Evolutionary conservation across 768 basidiomycete genomes (phyloP), one percentile per base, ranked within the genome.

Genomic region (Chalciporus sphaerocephalus): DNA sequence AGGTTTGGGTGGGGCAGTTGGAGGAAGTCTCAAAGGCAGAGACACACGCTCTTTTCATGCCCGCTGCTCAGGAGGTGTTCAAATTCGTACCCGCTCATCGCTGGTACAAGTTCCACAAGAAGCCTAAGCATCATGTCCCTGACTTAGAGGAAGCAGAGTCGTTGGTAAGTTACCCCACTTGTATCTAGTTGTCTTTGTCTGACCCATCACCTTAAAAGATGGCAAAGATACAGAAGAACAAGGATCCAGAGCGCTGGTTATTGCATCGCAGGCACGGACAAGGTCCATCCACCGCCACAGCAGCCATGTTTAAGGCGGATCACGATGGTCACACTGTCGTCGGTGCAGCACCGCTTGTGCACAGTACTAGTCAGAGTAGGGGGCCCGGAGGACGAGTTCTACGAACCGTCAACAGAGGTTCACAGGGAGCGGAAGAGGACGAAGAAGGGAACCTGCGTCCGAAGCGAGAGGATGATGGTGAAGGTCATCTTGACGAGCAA

Each of bases 61-160:
- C 87, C 25, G 81, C 84, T 13, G 81, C 82, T 44, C 81, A 83
- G 57, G 81, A 90, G 47, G 75, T 83, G 30, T 93, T 94, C 74
- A 84, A 88, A 59, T 91, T 93, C 65, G 85, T 94, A 10, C 85
- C 90, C 12, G 81, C 88, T 5, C 81, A 90, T 61, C 76, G 91
- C 35, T 93, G 88, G 87, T 94, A 93, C 74, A 91, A 90, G 66
- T 92, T 92, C 61, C 88, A 88, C 68, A 91, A 90, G 73, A 83
- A 82, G 54, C 75, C 87, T 34, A 85, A 82, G 56, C 81, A 90
- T 56, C 76, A 80, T 57, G 69, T 88, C 13, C 84, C 83, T 35
- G 78, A 78, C 32, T 73, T 74, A 66, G 86, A 71, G 69, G 81
- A 72, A 69, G 85, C 72, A 56, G 90, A 77, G 76, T 81, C 73